Evolutionary conservation across 2,329 filamentous ascomycete species (phyloP), one percentile per base, ranked within the genome.

Genomic region (Talaromyces funiculosus): DNA sequence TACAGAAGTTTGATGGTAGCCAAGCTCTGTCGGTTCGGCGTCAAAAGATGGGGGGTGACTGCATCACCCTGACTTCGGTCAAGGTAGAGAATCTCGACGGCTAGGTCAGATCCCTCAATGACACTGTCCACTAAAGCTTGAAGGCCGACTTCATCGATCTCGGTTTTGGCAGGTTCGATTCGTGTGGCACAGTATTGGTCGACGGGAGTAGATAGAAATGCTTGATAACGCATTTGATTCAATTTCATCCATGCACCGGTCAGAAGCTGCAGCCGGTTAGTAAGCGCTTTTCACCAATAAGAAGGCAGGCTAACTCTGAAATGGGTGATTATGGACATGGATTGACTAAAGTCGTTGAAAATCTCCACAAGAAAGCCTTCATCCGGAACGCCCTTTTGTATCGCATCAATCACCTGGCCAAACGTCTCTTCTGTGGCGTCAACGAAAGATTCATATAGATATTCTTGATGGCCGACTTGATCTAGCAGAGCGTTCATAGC

Each of bases 61-160:
- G 89, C 82, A 51, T 84, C 82, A 18, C 92, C 92, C 49, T 86
- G 81, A 68, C 90, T 96, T 67, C 91, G 86, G 72, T 97, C 94
- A 8, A 99, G 84, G 71, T 97, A 97, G 58, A 91, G 86, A 64
- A 97, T 90, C 71, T 97, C 91, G 20, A 97, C 84, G 4, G 87
- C 86, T 64, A 97, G 85, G 16, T 86, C 86, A 54, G 87, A 87
- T 7, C 89, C 90, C 69, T 90, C 88, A 64, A 97, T 84, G 3
- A 97, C 81, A 26, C 91, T 84, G 64, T 93, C 87, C 63, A 88
- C 84, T 54, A 97, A 80, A 2, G 90, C 85, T 62, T 85, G 85
- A 64, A 97, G 82, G 45, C 90, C 90, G n/a, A 96, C 79, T 68
- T 97, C 87, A 67, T 99, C 94, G 64, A 97, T 96, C 77, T 97